These are phyloP conservation scores for Pharus latifolius DNA, from an alignment of 176 grass and related monocot species.

Conservation along the genomic window DNA sequence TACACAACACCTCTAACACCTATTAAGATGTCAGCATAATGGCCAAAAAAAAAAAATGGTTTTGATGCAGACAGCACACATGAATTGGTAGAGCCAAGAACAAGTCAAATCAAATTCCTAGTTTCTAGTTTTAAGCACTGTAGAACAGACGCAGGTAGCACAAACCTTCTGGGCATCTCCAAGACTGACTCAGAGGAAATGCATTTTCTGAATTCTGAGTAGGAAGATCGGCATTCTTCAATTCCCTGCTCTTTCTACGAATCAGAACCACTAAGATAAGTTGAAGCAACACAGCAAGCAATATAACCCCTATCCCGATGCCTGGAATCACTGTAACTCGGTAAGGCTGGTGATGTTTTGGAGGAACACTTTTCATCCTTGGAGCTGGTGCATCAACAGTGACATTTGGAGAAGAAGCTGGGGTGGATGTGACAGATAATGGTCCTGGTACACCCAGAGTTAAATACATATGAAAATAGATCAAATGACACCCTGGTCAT, in stretches of 20 bases:
- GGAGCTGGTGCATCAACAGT: slow-evolving; percentile 38
- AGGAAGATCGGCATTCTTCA: slow-evolving; percentile 45
- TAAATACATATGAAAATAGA: neutral
- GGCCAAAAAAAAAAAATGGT: neutral
- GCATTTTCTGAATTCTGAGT: slow-evolving; percentile 40
- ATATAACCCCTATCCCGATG: slow-evolving; percentile 87
- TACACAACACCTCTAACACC: neutral
- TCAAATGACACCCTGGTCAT: neutral
- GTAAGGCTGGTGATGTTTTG: slow-evolving; percentile 31
- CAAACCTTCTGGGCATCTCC: slow-evolving; percentile 75
- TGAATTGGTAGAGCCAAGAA: neutral
- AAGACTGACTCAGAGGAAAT: slow-evolving; percentile 45
- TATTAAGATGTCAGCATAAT: neutral
- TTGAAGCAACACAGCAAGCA: slow-evolving; percentile 54
- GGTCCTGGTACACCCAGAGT: slow-evolving; percentile 31
- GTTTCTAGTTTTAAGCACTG: neutral
- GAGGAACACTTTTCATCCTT: slow-evolving; percentile 30
- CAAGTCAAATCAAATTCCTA: neutral
- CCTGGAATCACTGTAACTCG: slow-evolving; percentile 68
- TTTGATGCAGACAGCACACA: neutral
- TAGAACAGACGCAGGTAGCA: neutral
- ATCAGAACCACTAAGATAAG: slow-evolving; percentile 66
- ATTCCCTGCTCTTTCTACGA: slow-evolving; percentile 63
- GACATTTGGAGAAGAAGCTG: slow-evolving; percentile 48
- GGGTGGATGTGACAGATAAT: slow-evolving; percentile 44